Base-by-base conservation (phyloP, 1,284 basidiomycete genomes). In the Cutaneotrichosporon mucoides region DNA sequence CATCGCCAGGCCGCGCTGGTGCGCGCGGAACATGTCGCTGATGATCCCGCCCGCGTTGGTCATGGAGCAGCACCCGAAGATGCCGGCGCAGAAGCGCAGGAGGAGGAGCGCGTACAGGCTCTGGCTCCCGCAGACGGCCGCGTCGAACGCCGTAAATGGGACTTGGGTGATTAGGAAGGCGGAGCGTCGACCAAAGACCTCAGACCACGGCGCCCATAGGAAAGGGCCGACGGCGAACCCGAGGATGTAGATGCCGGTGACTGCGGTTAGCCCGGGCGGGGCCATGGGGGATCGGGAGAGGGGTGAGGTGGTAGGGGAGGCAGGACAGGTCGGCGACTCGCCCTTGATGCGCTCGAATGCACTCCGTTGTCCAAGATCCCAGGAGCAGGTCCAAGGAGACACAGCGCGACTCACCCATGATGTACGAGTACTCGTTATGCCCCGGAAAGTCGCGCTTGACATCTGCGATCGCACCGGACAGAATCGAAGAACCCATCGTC, bases 11-110 rank as follows among this genome's bases (percentile, higher is more conserved):
- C 77, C 79, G 13, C 79, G 66, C 44, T 76, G 69, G 48, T 75
- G 66, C 5, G 76, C 72, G 16, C 71, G 67, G 62, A 76, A 80
- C 46, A 80, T 66, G 60, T 81, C 78, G 12, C 76, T 72, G 43
- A 82, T 76, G 33, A 76, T 71, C 36, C 79, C 79, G 13, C 62
- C 81, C 0, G 73, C 68, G 41, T 82, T 81, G 51, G 79, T 77
- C 55, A 82, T 68, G 5, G 78, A 73, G 9, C 73, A 70, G 6
- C 79, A 76, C 33, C 74, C 79, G 52, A 74, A 77, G 13, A 71
- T 72, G 1, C 81, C 81, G 0, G 72, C 70, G 15, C 81, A 67
- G 67, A 81, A 78, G 5, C 81, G 73, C 55, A 80, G 74, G 37
- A 80, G 66, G 38, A 82, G 71, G 52, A 81, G 63, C 8, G 77